Percentiles rank a stretch among this genome's conserved stretches.
Conservation (phyloP, 768 basidiomycete species). For the Collybiopsis luxurians region DNA sequence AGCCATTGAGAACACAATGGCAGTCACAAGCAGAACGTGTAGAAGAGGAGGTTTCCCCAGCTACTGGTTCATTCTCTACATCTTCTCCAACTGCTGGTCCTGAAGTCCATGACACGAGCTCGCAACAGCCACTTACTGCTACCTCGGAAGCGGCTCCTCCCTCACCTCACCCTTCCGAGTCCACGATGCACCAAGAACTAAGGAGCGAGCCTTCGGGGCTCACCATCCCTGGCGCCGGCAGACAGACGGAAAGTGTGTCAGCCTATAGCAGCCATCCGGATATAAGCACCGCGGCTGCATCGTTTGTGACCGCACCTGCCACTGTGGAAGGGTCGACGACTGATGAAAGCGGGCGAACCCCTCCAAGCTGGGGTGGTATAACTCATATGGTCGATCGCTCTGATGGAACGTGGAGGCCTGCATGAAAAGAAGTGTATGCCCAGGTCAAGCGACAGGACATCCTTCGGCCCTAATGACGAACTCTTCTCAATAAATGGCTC, state of each 20-base stretch:
- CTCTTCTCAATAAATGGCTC: background rate
- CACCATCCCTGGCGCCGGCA: constrained; percentile 20
- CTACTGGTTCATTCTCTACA: background rate
- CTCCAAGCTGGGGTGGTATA: constrained; percentile 45
- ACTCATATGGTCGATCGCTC: constrained; percentile 43
- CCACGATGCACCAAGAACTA: constrained; percentile 10
- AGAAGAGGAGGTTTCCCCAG: constrained; percentile 8
- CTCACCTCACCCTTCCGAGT: constrained; percentile 16
- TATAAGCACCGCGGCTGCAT: constrained; percentile 67
- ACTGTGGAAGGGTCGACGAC: constrained; percentile 53
- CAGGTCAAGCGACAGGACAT: background rate
- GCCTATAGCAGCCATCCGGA: constrained; percentile 46
- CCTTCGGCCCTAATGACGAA: constrained; percentile 8
- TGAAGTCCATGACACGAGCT: background rate
- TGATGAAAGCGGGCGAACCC: constrained; percentile 45
- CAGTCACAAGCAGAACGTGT: constrained; percentile 22
- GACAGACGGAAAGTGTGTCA: constrained; percentile 13
- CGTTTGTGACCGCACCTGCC: constrained; percentile 65
- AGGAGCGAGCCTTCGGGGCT: constrained; percentile 16
- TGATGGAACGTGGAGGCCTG: constrained; percentile 34
- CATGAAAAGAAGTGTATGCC: constrained; percentile 22
- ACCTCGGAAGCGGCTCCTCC: constrained; percentile 4
- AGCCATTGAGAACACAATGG: constrained; percentile 43
- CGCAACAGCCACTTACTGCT: constrained; percentile 11
- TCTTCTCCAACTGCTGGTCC: background rate